phyloP scores from a whole-genome alignment of 768 basidiomycete species.

The Amanita subjunquillea region DNA sequence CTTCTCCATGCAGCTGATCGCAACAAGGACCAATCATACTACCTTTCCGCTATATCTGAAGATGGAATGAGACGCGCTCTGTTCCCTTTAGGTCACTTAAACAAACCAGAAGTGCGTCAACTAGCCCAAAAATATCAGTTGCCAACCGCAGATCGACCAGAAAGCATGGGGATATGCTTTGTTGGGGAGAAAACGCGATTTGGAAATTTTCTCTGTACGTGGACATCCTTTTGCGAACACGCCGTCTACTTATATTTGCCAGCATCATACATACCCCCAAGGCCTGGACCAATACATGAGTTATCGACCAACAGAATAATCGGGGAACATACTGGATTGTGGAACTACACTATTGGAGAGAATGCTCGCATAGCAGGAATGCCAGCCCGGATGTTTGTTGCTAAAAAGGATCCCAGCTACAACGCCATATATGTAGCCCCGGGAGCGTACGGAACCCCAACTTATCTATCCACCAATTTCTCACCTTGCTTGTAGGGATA shows the following conservation, averaged over 20 bases:
- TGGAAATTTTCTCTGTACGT: conserved; percentile 59
- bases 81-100: conserved; percentile 64
- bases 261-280: conserved; percentile 72
- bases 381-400: conserved; percentile 58
- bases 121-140: conserved; percentile 54
- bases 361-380: conserved; percentile 57
- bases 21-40: conserved; percentile 88
- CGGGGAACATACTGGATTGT: conserved; percentile 64
- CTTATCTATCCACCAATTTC: not conserved
- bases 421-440: conserved; percentile 75
- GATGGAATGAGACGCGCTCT: conserved; percentile 52
- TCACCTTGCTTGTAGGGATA: conserved; percentile 31
- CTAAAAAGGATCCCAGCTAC: conserved; percentile 46
- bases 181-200: conserved; percentile 76
- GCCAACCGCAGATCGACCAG: conserved; percentile 64
- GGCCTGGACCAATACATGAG: conserved; percentile 61
- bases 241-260: not conserved
- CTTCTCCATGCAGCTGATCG: conserved; percentile 46
- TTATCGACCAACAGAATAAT: conserved; percentile 40
- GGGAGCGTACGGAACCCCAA: conserved; percentile 41
- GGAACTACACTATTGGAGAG: conserved; percentile 84
- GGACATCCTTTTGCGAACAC: not conserved
- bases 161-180: conserved; percentile 95
- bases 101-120: conserved; percentile 63
- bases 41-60: conserved; percentile 72